Evolutionary conservation across 768 basidiomycete genomes (phyloP), one percentile per base, ranked within the genome.

Genomic region (Tylopilus felleus): DNA sequence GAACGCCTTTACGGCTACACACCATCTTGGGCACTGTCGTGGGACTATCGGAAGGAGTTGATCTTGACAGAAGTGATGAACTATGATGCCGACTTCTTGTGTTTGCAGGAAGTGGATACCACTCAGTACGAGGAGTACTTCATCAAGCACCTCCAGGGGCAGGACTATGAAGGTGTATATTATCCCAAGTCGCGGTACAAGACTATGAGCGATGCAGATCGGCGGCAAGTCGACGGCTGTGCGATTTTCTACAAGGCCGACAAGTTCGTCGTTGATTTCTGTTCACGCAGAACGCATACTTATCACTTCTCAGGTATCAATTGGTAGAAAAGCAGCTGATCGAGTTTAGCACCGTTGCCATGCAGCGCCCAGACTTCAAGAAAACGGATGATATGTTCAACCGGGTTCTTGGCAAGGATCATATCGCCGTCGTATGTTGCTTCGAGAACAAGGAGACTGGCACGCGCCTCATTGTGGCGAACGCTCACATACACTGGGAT

Each of bases 371-470:
- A 47, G 93, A 95, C 69, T 93, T 94, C 75, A 93, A 93, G 78
- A 93, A 94, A 74, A 96, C 93, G 17, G 94, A 98, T 65, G 96
- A 98, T 75, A 95, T 98, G 94, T 98, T 98, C 81, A 98, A 98
- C 67, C 93, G 97, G 29, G 93, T 98, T 51, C 81, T 98, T 61
- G 88, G 89, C 57, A 91, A 93, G 69, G 96, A 98, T 71, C 84
- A 98, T 65, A 90, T 98, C 59, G 93, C 93, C 43, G 84, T 93
- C 59, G 77, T 95, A 53, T 84, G 85, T 62, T 79, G 93, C 28
- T 78, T 98, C 65, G 97, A 99, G 75, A 88, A 89, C 72, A 83
- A 82, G 56, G 79, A 83, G 38, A 91, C 94, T 0, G 94, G 94
- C 39, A 86, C 93, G 13, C 85, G 96, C 16, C 74, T 97, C 52